Conservation (phyloP, 768 basidiomycete genomes). For the Leccinum incarnatum region DNA sequence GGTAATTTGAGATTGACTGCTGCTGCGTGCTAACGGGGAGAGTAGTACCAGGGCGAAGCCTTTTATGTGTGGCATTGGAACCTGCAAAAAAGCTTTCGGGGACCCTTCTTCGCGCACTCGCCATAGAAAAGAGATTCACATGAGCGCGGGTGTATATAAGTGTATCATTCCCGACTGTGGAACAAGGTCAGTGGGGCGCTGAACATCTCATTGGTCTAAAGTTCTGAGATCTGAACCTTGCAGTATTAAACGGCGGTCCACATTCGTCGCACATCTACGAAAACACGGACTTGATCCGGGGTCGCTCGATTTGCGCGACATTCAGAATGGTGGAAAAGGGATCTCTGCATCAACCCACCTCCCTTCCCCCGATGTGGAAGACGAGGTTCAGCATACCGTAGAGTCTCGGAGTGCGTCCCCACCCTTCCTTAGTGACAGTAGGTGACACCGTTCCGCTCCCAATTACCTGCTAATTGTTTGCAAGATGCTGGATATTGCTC, state of each 20-base stretch:
- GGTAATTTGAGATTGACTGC: conserved; percentile 23
- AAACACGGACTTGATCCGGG: conserved; percentile 42
- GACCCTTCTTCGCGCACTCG: conserved; percentile 71
- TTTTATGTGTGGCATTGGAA: conserved; percentile 44
- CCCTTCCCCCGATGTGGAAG: conserved; percentile 3
- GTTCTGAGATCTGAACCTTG: neutral
- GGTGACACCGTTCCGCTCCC: conserved; percentile 1
- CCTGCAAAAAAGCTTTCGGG: conserved; percentile 53
- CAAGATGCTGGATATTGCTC: conserved; percentile 12
- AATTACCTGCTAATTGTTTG: conserved; percentile 1
- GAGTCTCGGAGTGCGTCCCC: conserved; percentile 11
- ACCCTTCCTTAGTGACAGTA: conserved; percentile 12
- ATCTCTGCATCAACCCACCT: conserved; percentile 15
- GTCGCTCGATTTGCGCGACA: conserved; percentile 18
- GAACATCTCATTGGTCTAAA: neutral
- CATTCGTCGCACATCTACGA: conserved; percentile 52
- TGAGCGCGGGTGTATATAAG: conserved; percentile 37
- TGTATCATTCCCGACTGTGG: conserved; percentile 48
- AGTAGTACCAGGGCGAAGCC: conserved; percentile 53
- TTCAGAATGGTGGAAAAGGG: conserved; percentile 13
- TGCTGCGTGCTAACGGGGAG: conserved; percentile 8
- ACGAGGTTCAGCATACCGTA: neutral
- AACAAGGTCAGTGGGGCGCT: conserved; percentile 39
- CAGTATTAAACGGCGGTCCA: conserved; percentile 58
- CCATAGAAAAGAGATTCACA: conserved; percentile 61